A percentile compares a stretch with the other conserved stretches of the same genome.
phyloP scores from a whole-genome alignment of 179 eudicot genomes.

The Spergularia azorica region DNA sequence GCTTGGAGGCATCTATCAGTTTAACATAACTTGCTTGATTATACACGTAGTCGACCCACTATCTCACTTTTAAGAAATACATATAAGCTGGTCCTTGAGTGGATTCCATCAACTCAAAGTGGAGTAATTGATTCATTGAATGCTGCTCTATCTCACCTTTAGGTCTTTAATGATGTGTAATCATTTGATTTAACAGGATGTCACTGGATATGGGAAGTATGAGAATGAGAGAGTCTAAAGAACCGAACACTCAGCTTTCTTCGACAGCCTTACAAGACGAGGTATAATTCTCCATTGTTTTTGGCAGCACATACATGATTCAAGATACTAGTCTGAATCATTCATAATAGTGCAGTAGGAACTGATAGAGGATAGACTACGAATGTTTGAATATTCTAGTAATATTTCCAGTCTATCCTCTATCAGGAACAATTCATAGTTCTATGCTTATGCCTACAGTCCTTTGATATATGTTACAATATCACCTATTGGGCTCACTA shows the following conservation, averaged over 20 bases:
- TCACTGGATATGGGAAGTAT: slow-evolving; percentile 81
- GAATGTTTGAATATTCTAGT: no score
- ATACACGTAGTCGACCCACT: no score
- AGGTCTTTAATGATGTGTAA: slow-evolving; percentile 13
- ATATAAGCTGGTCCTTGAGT: background rate
- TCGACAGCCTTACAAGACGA: slow-evolving; percentile 88
- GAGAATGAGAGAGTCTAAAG: slow-evolving; percentile 58
- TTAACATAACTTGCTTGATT: background rate
- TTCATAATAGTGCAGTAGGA: no score
- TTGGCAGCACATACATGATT: no score
- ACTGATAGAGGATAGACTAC: no score
- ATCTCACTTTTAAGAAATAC: background rate
- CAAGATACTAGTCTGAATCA: no score
- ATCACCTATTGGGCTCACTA: background rate
- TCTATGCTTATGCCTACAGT: background rate
- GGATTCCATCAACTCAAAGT: background rate
- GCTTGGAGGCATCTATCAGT: background rate
- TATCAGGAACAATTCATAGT: no score
- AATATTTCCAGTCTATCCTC: no score
- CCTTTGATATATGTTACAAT: background rate
- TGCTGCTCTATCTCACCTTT: background rate
- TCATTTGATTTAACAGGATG: slow-evolving; percentile 47
- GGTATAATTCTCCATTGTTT: slow-evolving; percentile 41
- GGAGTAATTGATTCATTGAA: background rate
- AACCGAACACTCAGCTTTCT: slow-evolving; percentile 39